Evolutionary conservation across 2,329 filamentous ascomycete species (phyloP).

Genomic region (Botrytis fabae): DNA sequence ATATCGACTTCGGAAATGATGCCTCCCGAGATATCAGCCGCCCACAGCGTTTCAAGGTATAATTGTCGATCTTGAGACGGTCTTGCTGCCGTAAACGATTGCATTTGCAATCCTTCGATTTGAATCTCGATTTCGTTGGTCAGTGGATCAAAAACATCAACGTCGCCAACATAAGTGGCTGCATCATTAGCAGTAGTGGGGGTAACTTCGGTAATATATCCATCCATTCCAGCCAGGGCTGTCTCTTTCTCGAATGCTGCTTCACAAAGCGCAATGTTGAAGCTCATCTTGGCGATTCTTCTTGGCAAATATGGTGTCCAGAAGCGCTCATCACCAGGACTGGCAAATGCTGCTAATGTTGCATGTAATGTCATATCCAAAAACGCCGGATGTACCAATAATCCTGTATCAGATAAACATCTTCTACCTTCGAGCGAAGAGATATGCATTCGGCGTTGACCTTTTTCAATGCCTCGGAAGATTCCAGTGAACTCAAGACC

Average conservation of each 20-base stretch:
- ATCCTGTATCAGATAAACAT: not conserved
- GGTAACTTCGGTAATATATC: slow-evolving; percentile 19
- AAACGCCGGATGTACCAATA: slow-evolving; percentile 54
- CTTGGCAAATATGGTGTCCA: slow-evolving; percentile 33
- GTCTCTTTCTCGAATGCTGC: slow-evolving; percentile 15
- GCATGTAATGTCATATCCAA: slow-evolving; percentile 58
- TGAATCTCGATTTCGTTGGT: slow-evolving; percentile 29
- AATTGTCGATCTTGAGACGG: slow-evolving; percentile 31
- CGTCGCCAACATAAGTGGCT: slow-evolving; percentile 10
- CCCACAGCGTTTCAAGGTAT: slow-evolving; percentile 31
- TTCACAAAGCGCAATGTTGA: slow-evolving; percentile 30
- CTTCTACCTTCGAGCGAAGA: slow-evolving; percentile 21
- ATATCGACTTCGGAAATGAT: slow-evolving; percentile 23
- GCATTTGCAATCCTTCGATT: slow-evolving; percentile 30
- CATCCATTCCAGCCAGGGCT: slow-evolving; percentile 15
- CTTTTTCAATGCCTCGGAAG: slow-evolving; percentile 25
- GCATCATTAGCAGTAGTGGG: slow-evolving; percentile 11
- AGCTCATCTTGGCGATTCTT: slow-evolving; percentile 27
- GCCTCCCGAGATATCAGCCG: slow-evolving; percentile 28
- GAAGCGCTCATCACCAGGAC: slow-evolving; percentile 31
- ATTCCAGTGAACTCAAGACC: slow-evolving; percentile 29
- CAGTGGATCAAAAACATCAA: slow-evolving; percentile 14
- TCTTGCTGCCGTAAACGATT: slow-evolving; percentile 30
- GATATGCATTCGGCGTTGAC: slow-evolving; percentile 23
- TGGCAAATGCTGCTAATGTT: slow-evolving; percentile 41